Conservation (phyloP, 208 protist species). For the Crithidia brevicula region DNA sequence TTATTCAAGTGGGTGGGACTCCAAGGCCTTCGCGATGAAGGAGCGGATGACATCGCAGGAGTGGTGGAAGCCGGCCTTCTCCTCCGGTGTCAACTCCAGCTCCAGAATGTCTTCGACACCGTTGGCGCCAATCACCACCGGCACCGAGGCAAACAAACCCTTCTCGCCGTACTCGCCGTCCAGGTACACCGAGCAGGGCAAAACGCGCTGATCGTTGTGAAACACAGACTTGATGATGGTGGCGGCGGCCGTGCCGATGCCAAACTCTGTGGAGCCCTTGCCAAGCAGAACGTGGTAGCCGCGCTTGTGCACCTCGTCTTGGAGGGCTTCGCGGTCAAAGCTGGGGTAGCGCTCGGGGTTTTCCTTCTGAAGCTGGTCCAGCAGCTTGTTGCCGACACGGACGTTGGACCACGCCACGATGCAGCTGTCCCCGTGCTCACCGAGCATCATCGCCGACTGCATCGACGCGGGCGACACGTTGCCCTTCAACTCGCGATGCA, state of each 20-base stretch:
- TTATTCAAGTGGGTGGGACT: conserved; percentile 28
- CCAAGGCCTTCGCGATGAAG: conserved; percentile 33
- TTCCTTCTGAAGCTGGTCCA: conserved; percentile 44
- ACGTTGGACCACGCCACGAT: conserved; percentile 52
- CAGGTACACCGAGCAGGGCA: conserved; percentile 53
- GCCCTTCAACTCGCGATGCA: conserved; percentile 35
- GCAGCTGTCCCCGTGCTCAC: conserved; percentile 56
- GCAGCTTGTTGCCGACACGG: conserved; percentile 38
- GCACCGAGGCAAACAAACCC: conserved; percentile 47
- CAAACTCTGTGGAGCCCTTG: conserved; percentile 60
- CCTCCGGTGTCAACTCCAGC: conserved; percentile 38
- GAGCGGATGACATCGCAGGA: conserved; percentile 45
- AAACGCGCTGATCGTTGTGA: conserved; percentile 50
- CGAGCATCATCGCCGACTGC: conserved; percentile 55
- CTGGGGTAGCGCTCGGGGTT: conserved; percentile 42
- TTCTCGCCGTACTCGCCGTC: conserved; percentile 48
- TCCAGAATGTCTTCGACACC: conserved; percentile 50
- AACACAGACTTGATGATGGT: conserved; percentile 51
- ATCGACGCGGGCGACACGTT: conserved; percentile 41
- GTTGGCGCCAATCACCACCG: conserved; percentile 35
- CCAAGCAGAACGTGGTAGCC: conserved; percentile 48
- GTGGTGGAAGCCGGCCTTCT: conserved; percentile 43
- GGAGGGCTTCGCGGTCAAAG: conserved; percentile 43
- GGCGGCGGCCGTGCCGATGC: conserved; percentile 39
- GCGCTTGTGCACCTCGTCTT: conserved; percentile 46